phyloP scores from a whole-genome alignment of 108 stramenopile genomes.

The Cyclotella baltica region DNA sequence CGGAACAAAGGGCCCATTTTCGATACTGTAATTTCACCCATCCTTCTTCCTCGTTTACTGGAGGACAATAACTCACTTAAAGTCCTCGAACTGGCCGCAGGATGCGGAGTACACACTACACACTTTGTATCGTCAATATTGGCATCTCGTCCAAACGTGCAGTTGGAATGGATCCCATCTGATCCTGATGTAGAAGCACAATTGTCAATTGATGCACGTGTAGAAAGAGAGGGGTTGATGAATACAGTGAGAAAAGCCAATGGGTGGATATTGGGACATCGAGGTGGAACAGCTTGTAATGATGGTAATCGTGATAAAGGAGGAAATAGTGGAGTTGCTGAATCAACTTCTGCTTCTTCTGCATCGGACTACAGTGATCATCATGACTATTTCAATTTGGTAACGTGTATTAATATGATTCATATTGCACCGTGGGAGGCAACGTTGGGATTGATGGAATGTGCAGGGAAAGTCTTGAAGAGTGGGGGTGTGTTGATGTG shows the following conservation, averaged over 20 bases:
- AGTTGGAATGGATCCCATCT: slow-evolving; percentile 63
- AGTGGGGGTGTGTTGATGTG: slow-evolving; percentile 65
- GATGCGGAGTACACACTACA: slow-evolving; percentile 67
- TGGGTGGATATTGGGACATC: slow-evolving; percentile 28
- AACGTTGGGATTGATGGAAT: slow-evolving; percentile 77
- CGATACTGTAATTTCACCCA: slow-evolving; percentile 52
- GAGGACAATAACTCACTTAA: slow-evolving; percentile 12
- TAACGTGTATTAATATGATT: slow-evolving; percentile 86
- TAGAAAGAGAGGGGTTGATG: slow-evolving; percentile 16
- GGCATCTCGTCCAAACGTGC: neutral
- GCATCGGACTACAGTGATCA: neutral
- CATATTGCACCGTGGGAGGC: slow-evolving; percentile 90
- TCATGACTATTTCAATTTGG: slow-evolving; percentile 57
- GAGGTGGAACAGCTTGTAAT: slow-evolving; percentile 47
- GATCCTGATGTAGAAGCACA: slow-evolving; percentile 58
- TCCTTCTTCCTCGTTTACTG: slow-evolving; percentile 42
- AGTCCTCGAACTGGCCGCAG: slow-evolving; percentile 75
- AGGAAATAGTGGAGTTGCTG: slow-evolving; percentile 13
- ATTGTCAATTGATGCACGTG: slow-evolving; percentile 58
- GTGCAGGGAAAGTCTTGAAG: slow-evolving; percentile 53
- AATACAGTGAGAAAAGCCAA: slow-evolving; percentile 47
- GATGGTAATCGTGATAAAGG: slow-evolving; percentile 41
- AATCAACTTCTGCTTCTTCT: neutral
- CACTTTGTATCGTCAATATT: slow-evolving; percentile 48
- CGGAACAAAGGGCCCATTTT: slow-evolving; percentile 87